Evolutionary conservation across 306 rosid species (phyloP).

Genomic region (Neltuma alba): DNA sequence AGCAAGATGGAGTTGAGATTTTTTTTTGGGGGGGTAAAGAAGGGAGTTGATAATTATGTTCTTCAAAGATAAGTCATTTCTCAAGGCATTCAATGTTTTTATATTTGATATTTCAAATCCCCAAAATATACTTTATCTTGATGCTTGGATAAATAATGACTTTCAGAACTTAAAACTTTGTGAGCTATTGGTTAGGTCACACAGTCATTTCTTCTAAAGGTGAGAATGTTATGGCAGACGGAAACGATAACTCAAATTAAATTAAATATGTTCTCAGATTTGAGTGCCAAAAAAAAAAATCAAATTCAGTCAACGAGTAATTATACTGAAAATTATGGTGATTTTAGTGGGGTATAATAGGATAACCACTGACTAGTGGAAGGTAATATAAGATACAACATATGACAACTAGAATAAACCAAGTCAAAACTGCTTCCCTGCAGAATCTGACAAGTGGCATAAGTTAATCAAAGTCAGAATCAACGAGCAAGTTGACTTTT

Average conservation of each 20-base stretch:
- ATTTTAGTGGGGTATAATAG: not conserved
- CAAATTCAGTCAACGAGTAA: not conserved
- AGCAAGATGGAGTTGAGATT: not conserved
- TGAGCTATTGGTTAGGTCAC: not conserved
- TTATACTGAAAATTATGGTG: not conserved
- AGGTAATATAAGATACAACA: not conserved
- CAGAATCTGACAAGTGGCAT: conserved; percentile 32
- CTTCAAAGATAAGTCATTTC: not conserved
- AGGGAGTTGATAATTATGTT: not conserved
- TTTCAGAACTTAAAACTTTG: not conserved
- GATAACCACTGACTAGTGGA: conserved; percentile 9
- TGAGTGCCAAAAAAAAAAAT: not conserved
- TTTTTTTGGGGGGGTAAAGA: no score
- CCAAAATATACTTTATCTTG: not conserved
- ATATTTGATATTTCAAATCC: not conserved
- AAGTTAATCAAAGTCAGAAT: conserved; percentile 23
- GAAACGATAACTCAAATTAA: not conserved
- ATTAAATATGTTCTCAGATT: not conserved
- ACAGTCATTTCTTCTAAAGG: not conserved
- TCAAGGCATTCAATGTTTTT: not conserved
- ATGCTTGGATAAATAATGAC: no score
- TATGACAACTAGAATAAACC: not conserved
- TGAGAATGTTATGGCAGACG: not conserved
- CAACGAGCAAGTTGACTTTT: conserved; percentile 10
- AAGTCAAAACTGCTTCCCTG: not conserved